Evolutionary conservation across 164 flowering plant species (phyloP).

Genomic region (Hamamelis virginiana): DNA sequence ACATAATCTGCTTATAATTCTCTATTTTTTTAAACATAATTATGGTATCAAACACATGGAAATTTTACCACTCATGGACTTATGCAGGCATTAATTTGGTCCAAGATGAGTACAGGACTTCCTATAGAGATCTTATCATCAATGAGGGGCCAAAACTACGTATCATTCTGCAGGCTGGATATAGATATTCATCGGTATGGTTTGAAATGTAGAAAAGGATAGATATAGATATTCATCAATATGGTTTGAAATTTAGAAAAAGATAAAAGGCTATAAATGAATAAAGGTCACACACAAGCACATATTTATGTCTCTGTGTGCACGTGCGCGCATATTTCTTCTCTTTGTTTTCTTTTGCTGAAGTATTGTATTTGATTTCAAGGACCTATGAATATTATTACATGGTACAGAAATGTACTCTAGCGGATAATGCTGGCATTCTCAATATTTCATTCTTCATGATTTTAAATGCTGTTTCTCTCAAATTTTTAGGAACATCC

Average conservation of each 20-base stretch:
- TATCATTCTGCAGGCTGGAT: conserved; percentile 88
- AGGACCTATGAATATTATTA: neutral
- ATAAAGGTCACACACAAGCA: neutral
- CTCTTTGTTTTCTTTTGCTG: neutral
- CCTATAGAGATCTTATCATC: conserved; percentile 95
- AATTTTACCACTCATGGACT: conserved; percentile 3
- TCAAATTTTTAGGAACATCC: conserved; percentile 67
- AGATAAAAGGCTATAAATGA: conserved; percentile 25
- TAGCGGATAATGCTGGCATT: neutral
- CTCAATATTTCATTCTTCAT: neutral
- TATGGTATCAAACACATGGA: neutral
- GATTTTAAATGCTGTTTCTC: neutral
- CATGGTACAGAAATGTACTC: neutral
- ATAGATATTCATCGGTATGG: conserved; percentile 89
- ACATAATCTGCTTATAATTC: neutral
- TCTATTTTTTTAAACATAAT: neutral
- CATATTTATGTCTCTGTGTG: no score
- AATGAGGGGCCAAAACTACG: conserved; percentile 68
- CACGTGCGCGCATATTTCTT: no score
- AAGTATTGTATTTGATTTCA: neutral
- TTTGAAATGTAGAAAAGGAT: conserved; percentile 13
- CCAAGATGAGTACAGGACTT: conserved; percentile 98
- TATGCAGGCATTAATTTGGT: conserved; percentile 96
- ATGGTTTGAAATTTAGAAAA: conserved; percentile 16
- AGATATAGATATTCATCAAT: conserved; percentile 95